Evolutionary conservation across 352 stramenopile genomes (phyloP).

Genomic region (Globisporangium ultimum): DNA sequence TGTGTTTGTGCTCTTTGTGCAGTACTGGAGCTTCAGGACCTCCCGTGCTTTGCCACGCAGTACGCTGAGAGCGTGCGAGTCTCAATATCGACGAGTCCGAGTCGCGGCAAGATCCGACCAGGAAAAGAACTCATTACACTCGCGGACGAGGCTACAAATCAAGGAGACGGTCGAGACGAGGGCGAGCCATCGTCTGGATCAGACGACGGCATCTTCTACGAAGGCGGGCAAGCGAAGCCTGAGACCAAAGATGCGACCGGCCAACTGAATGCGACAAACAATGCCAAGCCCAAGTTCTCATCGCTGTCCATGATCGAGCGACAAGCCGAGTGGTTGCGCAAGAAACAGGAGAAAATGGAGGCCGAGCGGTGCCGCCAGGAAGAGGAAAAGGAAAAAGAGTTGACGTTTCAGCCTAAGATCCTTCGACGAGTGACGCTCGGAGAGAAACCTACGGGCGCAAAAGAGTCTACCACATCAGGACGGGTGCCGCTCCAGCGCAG

Average conservation of each 20-base stretch:
- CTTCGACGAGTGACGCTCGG: slow-evolving; percentile 62
- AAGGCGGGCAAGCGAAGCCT: not conserved
- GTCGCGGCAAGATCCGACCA: slow-evolving; percentile 65
- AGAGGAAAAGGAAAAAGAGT: slow-evolving; percentile 70
- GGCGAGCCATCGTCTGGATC: slow-evolving; percentile 17
- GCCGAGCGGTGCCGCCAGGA: slow-evolving; percentile 56
- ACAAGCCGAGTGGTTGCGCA: slow-evolving; percentile 72
- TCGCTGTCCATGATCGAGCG: slow-evolving; percentile 76
- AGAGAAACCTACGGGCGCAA: slow-evolving; percentile 26
- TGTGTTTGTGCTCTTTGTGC: not conserved
- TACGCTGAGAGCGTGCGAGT: slow-evolving; percentile 8
- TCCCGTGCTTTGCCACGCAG: slow-evolving; percentile 37
- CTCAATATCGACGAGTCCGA: slow-evolving; percentile 40
- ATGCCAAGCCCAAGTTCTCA: slow-evolving; percentile 43
- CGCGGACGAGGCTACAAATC: slow-evolving; percentile 31
- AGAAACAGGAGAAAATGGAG: slow-evolving; percentile 78
- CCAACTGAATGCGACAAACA: slow-evolving; percentile 1
- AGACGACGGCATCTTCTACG: slow-evolving; percentile 12
- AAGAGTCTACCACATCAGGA: slow-evolving; percentile 15
- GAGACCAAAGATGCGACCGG: not conserved
- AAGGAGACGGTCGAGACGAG: slow-evolving; percentile 20
- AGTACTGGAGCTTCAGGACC: slow-evolving; percentile 70
- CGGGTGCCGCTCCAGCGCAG: slow-evolving; percentile 8
- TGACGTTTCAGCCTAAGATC: slow-evolving; percentile 83
- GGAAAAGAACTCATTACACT: slow-evolving; percentile 80